Conservation (phyloP, 2,329 filamentous ascomycete species). For the Mycosphaerella arachidis region DNA sequence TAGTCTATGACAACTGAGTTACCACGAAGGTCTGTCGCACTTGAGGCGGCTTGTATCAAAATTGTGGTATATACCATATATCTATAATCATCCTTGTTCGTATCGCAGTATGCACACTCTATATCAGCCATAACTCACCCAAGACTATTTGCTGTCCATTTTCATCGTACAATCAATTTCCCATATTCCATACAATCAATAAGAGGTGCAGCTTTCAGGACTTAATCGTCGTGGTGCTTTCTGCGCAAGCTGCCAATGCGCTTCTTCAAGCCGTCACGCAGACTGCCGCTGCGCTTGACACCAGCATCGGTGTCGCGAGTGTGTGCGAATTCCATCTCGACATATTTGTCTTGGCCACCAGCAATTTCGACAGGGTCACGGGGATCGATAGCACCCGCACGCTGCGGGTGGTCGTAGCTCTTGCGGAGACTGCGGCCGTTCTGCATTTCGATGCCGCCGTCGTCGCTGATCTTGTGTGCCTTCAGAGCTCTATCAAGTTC, state of each 20-base stretch:
- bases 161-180: neutral
- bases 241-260: constrained; percentile 44
- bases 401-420: constrained; percentile 33
- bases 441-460: constrained; percentile 41
- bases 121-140: neutral
- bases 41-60: neutral
- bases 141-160: neutral
- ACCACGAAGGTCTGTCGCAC: neutral
- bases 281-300: constrained; percentile 32
- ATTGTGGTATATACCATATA: neutral
- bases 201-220: neutral
- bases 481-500: constrained; percentile 65
- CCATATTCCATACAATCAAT: neutral
- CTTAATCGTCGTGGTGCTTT: constrained; percentile 23
- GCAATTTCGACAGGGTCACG: constrained; percentile 33
- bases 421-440: constrained; percentile 38
- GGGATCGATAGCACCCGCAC: constrained; percentile 24
- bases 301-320: constrained; percentile 22
- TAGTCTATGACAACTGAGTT: neutral
- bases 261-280: constrained; percentile 42
- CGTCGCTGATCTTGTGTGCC: constrained; percentile 47
- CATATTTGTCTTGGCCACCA: constrained; percentile 31
- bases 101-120: neutral
- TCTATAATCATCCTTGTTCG: neutral
- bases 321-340: constrained; percentile 30